Base-by-base conservation (phyloP, 495 filamentous ascomycete species). In the Barbatosphaeria neglecta region DNA sequence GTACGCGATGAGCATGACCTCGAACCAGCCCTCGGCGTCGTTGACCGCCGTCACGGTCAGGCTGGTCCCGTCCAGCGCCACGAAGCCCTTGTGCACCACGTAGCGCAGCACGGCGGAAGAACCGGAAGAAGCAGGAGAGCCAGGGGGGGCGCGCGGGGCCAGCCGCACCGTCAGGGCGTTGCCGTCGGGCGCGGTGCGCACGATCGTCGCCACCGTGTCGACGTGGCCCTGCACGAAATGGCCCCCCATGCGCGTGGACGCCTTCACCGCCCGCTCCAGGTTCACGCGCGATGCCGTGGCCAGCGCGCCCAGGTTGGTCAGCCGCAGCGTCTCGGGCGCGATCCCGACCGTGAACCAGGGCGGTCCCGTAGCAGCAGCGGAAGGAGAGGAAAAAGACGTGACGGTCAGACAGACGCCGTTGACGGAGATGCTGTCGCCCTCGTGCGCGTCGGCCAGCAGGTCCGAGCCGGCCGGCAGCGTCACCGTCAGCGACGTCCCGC, bases 1-100 rank as follows among this genome's bases (percentile, higher is more conserved):
- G 57, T 99, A 99, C n/a, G 86, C 79, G 63, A 99, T 95, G 38
- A 99, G 69, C 93, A 99, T 99, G 9, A 99, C 84, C 76, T 97
- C 92, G 79, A 85, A 97, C 81, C 85, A 96, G 7, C 81, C 83
- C 50, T 82, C 84, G 24, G 53, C 67, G 28, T 85, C 84, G 56
- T 87, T 68, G 2, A 97, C 92, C 53, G 73, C 66, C 6, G 90
- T 95, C 1, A 99, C 76, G 0, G 93, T 99, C 70, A 99, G 65
- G 58, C 89, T 95, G 24, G 92, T 88, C n/a, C 93, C 93, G 63
- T 99, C 93, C 38, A 99, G 73, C 37, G 87, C 87, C 24, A 99
- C 80, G 63, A 88, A 99, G 17, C 93, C 93, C 75, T 99, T 99
- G 72, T 92, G 84, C 2, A 99, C 89, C 18, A 99, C 73, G 58